phyloP scores from a whole-genome alignment of 108 stramenopile species.

The Fistulifera pelliculosa region DNA sequence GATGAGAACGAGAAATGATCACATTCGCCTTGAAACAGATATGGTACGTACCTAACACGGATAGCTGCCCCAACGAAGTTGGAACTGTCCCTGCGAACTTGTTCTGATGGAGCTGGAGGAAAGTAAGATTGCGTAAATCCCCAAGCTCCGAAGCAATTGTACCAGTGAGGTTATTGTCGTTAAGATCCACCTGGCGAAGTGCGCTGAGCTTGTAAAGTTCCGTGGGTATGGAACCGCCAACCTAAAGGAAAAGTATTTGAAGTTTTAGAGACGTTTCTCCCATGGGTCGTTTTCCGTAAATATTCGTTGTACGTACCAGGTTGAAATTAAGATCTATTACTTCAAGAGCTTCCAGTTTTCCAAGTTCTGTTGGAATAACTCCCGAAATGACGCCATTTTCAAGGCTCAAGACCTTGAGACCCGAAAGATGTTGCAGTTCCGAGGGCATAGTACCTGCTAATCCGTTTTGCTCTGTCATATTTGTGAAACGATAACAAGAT shows the following conservation, averaged over 20 bases:
- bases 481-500: no score
- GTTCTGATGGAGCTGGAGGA: conserved; percentile 63
- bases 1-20: background rate
- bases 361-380: conserved; percentile 40
- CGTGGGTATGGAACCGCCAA: conserved; percentile 43
- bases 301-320: no score
- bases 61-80: conserved; percentile 26
- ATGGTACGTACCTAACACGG: conserved; percentile 23
- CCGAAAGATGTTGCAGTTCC: conserved; percentile 33
- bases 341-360: conserved; percentile 18
- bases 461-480: conserved; percentile 47
- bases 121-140: conserved; percentile 25
- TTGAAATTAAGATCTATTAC: conserved; percentile 63
- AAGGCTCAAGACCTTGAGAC: conserved; percentile 31
- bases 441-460: conserved; percentile 43
- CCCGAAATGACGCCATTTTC: conserved; percentile 52
- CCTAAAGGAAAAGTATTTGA: no score
- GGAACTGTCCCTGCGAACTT: conserved; percentile 48
- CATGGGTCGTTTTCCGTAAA: no score
- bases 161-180: conserved; percentile 57
- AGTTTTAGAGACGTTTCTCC: no score
- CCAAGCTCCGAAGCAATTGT: conserved; percentile 43
- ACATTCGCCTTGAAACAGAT: background rate
- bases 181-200: conserved; percentile 56
- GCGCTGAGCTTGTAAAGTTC: conserved; percentile 31